Base-by-base conservation (phyloP, 148 eudicot genomes). In the Fallopia convolvulus region DNA sequence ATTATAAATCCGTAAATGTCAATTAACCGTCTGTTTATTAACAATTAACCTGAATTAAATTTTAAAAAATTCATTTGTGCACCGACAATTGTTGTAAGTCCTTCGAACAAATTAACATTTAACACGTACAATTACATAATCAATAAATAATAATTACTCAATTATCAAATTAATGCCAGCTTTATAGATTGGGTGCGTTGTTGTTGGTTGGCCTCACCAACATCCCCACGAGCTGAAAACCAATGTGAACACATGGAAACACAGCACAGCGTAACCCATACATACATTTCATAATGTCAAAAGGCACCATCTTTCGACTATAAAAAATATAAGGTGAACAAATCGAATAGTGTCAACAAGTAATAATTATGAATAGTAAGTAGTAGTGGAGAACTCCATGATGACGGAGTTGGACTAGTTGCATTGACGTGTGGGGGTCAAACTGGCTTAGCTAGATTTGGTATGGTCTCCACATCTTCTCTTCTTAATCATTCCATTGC, bases 321-420 rank as follows among this genome's bases (percentile, higher is more conserved):
- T n/a, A n/a, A n/a, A n/a, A 5, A 53, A 4, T 18, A 55, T 55
- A 7, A 15, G 61, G 61, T 55, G 21, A 21, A 23, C 23, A 60
- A 60, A 21, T 6, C 3, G 8, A 23, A 3, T 4, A 60, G 33
- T 65, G 71, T 32, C 13, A 65, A 32, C 8, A 33, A 65, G 71
- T 65, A 12, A 65, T 65, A 32, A 32, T 65, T 32, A 65, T n/a
- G n/a, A 11, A 65, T 32, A 33, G 40, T 12, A 65, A 33, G 40
- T 12, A 65, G 71, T 65, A 32, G 71, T 65, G 71, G 71, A 65
- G 41, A 65, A 30, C 30, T 65, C 18, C 41, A 65, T 65, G 41
- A 65, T 65, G 71, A 65, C 7, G 7, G 41, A 65, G 40, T 65
- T 11, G 8, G 41, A 14, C 41, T 32, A 4, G 63, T 63, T 26